Percentiles rank a stretch among this genome's conserved stretches.
phyloP scores from a whole-genome alignment of 371 early-diverging fungal genomes.

The Lichtheimia ramosa region DNA sequence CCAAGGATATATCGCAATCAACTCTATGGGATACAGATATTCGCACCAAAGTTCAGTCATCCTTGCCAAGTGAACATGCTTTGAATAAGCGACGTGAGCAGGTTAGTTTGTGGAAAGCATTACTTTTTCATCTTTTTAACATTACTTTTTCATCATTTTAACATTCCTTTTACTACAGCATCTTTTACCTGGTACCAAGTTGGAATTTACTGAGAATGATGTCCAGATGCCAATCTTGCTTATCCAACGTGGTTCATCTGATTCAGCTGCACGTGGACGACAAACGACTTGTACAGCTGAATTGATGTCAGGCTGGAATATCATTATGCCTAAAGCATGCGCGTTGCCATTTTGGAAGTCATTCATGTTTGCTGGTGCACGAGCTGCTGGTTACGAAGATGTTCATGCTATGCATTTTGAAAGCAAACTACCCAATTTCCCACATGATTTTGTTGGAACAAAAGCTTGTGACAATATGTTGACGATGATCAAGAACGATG shows the following conservation, averaged over 20 bases:
- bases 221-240: slow-evolving; percentile 77
- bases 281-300: slow-evolving; percentile 21
- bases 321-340: slow-evolving; percentile 82
- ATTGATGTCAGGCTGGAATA: slow-evolving; percentile 72
- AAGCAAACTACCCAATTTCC: slow-evolving; percentile 54
- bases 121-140: too few species aligned
- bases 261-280: background rate
- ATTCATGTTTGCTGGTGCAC: slow-evolving; percentile 86
- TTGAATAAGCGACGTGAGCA: slow-evolving; percentile 70
- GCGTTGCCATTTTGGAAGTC: slow-evolving; percentile 88
- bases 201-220: slow-evolving; percentile 56
- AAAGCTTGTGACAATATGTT: slow-evolving; percentile 47
- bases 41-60: slow-evolving; percentile 38
- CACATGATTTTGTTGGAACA: slow-evolving; percentile 61
- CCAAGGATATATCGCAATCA: slow-evolving; percentile 50
- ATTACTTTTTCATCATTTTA: too few species aligned
- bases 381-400: slow-evolving; percentile 69
- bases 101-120: slow-evolving; percentile 24
- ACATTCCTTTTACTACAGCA: slow-evolving; percentile 10
- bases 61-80: slow-evolving; percentile 57
- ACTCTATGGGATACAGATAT: slow-evolving; percentile 61
- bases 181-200: slow-evolving; percentile 48
- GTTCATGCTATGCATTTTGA: slow-evolving; percentile 59
- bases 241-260: slow-evolving; percentile 56
- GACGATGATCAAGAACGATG: slow-evolving; percentile 20